A percentile compares a stretch with the other conserved stretches of the same genome.
These are phyloP conservation scores for Chaetomium tenue DNA, from an alignment of 495 filamentous ascomycete genomes.

Conservation along the genomic window DNA sequence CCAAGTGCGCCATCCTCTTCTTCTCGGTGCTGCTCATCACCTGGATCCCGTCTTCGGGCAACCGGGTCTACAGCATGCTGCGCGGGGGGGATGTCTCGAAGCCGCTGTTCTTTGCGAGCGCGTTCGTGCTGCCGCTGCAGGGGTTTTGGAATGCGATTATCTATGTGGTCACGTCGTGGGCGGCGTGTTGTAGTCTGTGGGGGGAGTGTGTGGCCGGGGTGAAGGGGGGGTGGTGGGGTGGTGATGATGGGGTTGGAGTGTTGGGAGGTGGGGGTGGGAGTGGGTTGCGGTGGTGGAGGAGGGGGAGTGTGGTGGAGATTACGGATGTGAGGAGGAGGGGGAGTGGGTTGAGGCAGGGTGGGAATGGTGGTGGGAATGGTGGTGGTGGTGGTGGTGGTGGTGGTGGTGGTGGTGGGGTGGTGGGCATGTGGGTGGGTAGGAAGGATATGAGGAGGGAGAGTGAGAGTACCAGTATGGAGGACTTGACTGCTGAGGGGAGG, in stretches of 20 bases:
- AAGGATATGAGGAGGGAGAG: slow-evolving; percentile 5
- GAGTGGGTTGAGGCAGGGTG: neutral
- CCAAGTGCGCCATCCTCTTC: slow-evolving; percentile 82
- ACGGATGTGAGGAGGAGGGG: neutral
- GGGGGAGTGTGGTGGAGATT: slow-evolving; percentile 17
- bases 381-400: neutral
- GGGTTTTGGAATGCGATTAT: slow-evolving; percentile 87
- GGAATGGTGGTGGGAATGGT: neutral
- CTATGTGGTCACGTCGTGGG: slow-evolving; percentile 65
- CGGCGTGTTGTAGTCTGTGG: slow-evolving; percentile 43
- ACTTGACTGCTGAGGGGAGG: slow-evolving; percentile 25
- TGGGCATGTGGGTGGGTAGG: slow-evolving; percentile 14
- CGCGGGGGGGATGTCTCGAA: slow-evolving; percentile 54
- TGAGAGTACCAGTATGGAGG: slow-evolving; percentile 28
- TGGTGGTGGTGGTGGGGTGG: neutral
- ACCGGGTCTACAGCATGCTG: slow-evolving; percentile 69
- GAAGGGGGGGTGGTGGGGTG: neutral
- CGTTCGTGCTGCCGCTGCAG: slow-evolving; percentile 77
- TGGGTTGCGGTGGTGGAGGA: neutral
- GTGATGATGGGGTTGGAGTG: neutral
- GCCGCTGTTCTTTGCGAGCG: slow-evolving; percentile 64
- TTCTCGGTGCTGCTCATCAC: slow-evolving; percentile 78
- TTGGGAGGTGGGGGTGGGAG: neutral
- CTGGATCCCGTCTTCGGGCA: slow-evolving; percentile 81
- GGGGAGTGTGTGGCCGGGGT: slow-evolving; percentile 15